Percentiles rank a stretch among this genome's conserved stretches.
phyloP scores from a whole-genome alignment of 148 eudicot species.

The Rhododendron kiyosumense region DNA sequence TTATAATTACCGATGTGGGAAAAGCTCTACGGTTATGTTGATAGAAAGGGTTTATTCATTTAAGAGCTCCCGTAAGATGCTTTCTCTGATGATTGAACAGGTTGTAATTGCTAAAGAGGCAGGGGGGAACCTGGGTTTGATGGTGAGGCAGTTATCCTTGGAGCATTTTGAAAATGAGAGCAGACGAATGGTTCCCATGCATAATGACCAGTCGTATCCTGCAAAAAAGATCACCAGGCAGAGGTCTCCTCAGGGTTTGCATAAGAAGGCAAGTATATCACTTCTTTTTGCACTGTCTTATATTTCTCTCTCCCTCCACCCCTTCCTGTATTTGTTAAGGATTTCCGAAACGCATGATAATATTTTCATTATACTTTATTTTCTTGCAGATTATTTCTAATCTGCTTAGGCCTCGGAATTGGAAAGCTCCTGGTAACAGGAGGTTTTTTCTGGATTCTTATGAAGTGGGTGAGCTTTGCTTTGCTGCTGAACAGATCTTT shows the following conservation, averaged over 20 bases:
- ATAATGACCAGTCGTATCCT: conserved; percentile 51
- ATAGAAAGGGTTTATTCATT: conserved; percentile 2
- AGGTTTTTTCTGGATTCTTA: conserved; percentile 91
- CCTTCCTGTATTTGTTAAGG: not conserved
- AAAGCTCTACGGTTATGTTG: not conserved
- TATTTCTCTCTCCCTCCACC: not conserved
- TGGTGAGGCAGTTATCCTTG: conserved; percentile 92
- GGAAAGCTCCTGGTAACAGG: conserved; percentile 87
- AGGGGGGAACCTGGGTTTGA: conserved; percentile 80
- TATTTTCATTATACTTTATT: not conserved
- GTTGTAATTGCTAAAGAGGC: conserved; percentile 95
- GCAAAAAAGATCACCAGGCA: conserved; percentile 60
- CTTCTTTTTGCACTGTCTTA: too few species aligned
- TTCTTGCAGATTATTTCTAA: conserved; percentile 73
- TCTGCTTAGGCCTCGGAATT: conserved; percentile 86
- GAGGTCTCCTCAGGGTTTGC: conserved; percentile 95
- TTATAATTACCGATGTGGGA: not conserved
- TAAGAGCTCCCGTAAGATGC: not conserved
- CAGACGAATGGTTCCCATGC: conserved; percentile 75
- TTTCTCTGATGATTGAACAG: conserved; percentile 35
- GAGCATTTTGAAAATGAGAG: conserved; percentile 99
- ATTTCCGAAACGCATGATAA: not conserved
- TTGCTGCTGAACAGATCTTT: conserved; percentile 95
- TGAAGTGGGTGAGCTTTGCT: conserved; percentile 97
- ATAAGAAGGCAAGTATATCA: conserved; percentile 65